These are phyloP conservation scores for Thraustochytrium striatum DNA, from an alignment of 352 stramenopile species.

Conservation along the genomic window DNA sequence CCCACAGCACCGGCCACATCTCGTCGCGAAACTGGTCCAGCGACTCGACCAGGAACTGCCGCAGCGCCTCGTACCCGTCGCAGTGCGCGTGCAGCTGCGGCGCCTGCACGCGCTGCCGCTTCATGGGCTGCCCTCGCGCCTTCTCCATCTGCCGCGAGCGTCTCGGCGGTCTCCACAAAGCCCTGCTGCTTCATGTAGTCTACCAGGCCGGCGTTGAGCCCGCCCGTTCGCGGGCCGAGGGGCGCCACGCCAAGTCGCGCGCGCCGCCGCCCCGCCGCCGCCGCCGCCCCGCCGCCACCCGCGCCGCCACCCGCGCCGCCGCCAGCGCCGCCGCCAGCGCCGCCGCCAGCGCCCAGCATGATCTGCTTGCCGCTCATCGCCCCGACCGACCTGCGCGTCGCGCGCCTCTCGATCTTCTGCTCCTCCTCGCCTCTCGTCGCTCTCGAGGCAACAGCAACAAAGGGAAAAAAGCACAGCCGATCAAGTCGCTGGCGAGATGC, in stretches of 20 bases:
- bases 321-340: no score
- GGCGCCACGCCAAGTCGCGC: no score
- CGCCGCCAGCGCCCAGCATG: no score
- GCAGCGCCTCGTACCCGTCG: background rate
- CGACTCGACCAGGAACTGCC: background rate
- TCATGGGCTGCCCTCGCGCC: no score
- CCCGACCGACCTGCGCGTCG: no score
- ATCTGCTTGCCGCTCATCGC: no score
- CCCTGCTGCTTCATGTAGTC: constrained; percentile 22
- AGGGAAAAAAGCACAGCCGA: no score
- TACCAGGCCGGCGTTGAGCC: constrained; percentile 2
- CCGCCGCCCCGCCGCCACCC: background rate
- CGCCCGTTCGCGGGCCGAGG: background rate
- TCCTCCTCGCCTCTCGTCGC: no score
- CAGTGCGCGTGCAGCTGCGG: background rate
- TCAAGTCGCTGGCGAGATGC: no score
- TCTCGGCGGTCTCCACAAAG: background rate
- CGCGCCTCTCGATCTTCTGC: no score
- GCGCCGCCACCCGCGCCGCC: background rate
- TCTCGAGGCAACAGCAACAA: no score
- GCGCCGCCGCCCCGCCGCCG: background rate
- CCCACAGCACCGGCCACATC: constrained; percentile 38
- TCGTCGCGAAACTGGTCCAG: constrained; percentile 40
- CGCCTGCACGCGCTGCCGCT: no score
- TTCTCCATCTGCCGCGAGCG: background rate